A percentile compares a stretch with the other conserved stretches of the same genome.
These are phyloP conservation scores for Phytophthora colocasiae DNA, from an alignment of 352 stramenopile species.

Conservation along the genomic window DNA sequence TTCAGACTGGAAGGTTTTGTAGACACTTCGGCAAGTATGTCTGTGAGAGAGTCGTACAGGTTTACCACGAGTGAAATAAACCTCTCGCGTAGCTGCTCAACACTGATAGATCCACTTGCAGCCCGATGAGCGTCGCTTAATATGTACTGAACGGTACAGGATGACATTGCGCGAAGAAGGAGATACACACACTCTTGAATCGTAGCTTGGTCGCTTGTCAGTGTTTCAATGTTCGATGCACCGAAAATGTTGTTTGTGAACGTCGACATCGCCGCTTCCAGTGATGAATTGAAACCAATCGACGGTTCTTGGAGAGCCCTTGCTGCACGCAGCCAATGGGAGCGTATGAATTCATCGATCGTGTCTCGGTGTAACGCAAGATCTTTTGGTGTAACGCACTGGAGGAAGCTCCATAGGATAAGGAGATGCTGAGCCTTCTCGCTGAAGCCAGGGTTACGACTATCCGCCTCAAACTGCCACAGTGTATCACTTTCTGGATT, in stretches of 20 bases:
- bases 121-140: background rate
- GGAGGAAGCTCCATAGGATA: constrained; percentile 25
- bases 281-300: background rate
- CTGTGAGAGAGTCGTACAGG: constrained; percentile 22
- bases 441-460: background rate
- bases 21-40: background rate
- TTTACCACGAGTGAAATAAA: constrained; percentile 24
- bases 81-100: background rate
- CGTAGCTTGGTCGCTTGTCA: background rate
- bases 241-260: constrained; percentile 12
- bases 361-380: background rate
- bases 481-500: background rate
- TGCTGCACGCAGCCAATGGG: constrained; percentile 11
- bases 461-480: constrained; percentile 8
- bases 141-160: constrained; percentile 7
- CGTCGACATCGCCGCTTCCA: constrained; percentile 5
- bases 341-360: background rate
- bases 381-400: constrained; percentile 4
- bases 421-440: constrained; percentile 24
- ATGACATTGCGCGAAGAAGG: constrained; percentile 9
- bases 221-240: background rate
- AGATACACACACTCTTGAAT: constrained; percentile 11
- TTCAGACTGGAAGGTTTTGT: background rate
- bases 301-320: background rate
- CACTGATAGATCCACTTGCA: background rate